Percentiles rank a stretch among this genome's conserved stretches.
These are phyloP conservation scores for Labyrinthula sp. DNA, from an alignment of 352 stramenopile species.

Conservation along the genomic window DNA sequence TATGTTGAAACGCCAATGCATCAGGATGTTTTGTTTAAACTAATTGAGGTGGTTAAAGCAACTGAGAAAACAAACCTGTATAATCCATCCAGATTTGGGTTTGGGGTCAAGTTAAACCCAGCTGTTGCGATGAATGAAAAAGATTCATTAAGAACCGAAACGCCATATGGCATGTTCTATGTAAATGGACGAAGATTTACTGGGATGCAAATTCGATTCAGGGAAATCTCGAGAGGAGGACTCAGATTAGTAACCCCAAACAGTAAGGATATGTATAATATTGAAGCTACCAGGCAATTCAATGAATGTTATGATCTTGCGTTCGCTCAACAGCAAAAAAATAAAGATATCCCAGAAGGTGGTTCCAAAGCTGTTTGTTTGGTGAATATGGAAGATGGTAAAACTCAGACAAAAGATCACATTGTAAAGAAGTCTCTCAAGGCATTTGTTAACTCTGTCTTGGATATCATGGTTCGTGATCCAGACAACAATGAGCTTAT, in stretches of 20 bases:
- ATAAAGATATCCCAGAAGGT: constrained; percentile 96
- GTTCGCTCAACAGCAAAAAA: constrained; percentile 91
- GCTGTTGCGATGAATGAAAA: constrained; percentile 42
- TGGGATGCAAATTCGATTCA: constrained; percentile 88
- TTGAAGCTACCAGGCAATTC: constrained; percentile 69
- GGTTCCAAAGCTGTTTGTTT: constrained; percentile 85
- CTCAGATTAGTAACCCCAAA: constrained; percentile 80
- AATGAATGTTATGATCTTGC: constrained; percentile 85
- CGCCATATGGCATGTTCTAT: constrained; percentile 77
- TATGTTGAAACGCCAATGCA: constrained; percentile 40
- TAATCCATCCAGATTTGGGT: constrained; percentile 54
- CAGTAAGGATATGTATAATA: constrained; percentile 52
- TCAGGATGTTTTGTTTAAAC: constrained; percentile 15
- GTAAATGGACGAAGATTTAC: constrained; percentile 81
- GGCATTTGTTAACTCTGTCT: constrained; percentile 77
- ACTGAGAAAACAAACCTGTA: constrained; percentile 50
- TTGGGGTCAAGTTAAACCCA: constrained; percentile 53
- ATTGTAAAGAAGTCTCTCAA: constrained; percentile 86
- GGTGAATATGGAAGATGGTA: constrained; percentile 62
- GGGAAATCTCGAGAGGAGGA: constrained; percentile 80
- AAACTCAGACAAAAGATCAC: constrained; percentile 48
- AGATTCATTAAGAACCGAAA: constrained; percentile 48
- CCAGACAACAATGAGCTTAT: constrained; percentile 73
- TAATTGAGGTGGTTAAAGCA: constrained; percentile 20
- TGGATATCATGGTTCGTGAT: constrained; percentile 59